Conservation (phyloP, 768 basidiomycete species). For the Porpolomopsis calyptriformis region DNA sequence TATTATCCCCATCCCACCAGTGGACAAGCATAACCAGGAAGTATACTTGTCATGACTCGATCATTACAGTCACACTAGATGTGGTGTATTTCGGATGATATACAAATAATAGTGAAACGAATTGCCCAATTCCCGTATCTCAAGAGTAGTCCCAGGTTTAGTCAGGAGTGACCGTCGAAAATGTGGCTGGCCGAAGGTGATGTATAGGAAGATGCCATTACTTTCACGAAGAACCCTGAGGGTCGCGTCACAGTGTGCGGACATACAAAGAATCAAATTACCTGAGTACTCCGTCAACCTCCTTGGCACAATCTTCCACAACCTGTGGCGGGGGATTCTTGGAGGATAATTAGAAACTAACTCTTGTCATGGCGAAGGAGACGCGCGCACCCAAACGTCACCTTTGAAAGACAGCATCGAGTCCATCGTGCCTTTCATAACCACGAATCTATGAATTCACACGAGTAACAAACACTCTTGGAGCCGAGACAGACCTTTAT, state of each 20-base stretch:
- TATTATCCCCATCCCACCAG: neutral
- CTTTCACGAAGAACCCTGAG: constrained; percentile 51
- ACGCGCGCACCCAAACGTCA: constrained; percentile 58
- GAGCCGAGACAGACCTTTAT: constrained; percentile 45
- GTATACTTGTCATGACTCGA: neutral
- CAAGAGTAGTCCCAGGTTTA: constrained; percentile 44
- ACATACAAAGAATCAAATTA: constrained; percentile 16
- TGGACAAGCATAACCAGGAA: neutral
- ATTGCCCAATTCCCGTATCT: constrained; percentile 64
- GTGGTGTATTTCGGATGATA: constrained; percentile 41
- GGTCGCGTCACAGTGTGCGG: neutral
- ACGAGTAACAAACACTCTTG: neutral
- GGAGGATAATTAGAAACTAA: neutral
- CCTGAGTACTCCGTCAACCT: constrained; percentile 71
- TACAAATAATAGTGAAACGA: constrained; percentile 81
- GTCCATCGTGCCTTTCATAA: constrained; percentile 60
- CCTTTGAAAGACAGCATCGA: constrained; percentile 80
- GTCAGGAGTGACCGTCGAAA: constrained; percentile 65
- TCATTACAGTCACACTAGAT: constrained; percentile 19
- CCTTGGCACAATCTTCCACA: constrained; percentile 58
- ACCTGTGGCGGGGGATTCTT: constrained; percentile 70
- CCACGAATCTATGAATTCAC: neutral
- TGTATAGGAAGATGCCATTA: constrained; percentile 58
- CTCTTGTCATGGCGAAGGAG: neutral
- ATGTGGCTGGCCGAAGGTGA: constrained; percentile 86